Base-by-base conservation (phyloP, 306 rosid species). In the Glycyrrhiza uralensis region DNA sequence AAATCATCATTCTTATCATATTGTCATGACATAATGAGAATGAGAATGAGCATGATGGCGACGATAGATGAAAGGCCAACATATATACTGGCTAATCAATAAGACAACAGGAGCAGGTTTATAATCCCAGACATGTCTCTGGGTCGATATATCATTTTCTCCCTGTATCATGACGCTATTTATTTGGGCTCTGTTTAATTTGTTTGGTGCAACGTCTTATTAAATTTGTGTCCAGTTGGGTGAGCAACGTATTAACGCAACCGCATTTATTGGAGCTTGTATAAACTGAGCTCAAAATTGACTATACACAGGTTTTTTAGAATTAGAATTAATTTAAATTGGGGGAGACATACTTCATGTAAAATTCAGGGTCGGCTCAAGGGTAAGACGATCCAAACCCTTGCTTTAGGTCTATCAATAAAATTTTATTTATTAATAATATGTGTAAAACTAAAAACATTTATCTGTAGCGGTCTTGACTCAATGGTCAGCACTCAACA, bases 51-150 rank as follows among this genome's bases (percentile, higher is more conserved):
- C 7, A 77, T 52, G 61, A 82, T 74, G 60, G 29, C 19, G 76
- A 73, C 79, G 39, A 23, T 69, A 59, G 74, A 78, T 74, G 52
- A 59, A 4, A 41, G 13, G 5, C 65, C 50, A 71, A 62, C 73
- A 78, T 62, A 71, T 15, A 63, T 30, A 68, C 77, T 33, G 32
- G 66, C 76, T 63, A 79, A 78, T 82, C 79, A 82, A 82, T 82
- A 77, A 80, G 74, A 64, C 83, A 77, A 77, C 78, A 69, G 79
- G 52, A 38, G 52, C 79, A 80, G 74, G 60, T 80, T 80, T 66
- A 60, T 74, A 60, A 74, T 77, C 77, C 42, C 71, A 71, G 78
- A 74, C 82, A 75, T 85, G 47, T 82, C 81, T 80, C 46, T 83
- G 51, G 44, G 62, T 58, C 70, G 66, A 59, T 74, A 54, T 57